Base-by-base conservation (phyloP, 225 moss, liverwort and hornwort genomes). In the Sphagnum tenellum region DNA sequence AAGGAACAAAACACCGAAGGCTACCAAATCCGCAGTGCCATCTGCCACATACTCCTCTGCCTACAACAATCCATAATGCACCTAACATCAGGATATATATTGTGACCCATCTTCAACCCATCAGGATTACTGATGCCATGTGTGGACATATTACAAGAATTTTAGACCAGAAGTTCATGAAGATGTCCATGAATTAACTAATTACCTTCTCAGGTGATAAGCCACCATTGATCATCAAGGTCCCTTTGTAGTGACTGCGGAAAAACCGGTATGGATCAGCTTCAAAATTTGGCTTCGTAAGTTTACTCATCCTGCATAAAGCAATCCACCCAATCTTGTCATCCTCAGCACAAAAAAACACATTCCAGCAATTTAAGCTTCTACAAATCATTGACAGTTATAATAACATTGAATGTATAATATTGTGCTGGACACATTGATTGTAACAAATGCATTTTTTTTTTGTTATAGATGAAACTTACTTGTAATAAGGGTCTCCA, bases 141-240 rank as follows among this genome's bases (percentile, higher is more conserved):
- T 29, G 29, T 29, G 29, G 29, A 29, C 29, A 29, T 8, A 49
- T 48, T 5, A 49, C 46, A 64, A 46, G 49, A 7, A 45, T 62
- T 10, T 7, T 44, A 5, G 64, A 47, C 5, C 8, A 3, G 7
- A 44, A 58, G 74, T 48, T 66, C 60, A 60, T 57, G 5, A 9
- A 58, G 54, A 7, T 2, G 49, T 12, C 4, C 8, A 48, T 4
- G 10, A 6, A 5, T 11, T 11, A 4, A 29, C 0, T 56, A 48
- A 5, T 45, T 12, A 64, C 78, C 73, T 74, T 67, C 48, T 78
- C 74, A 3, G 78, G 78, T 3, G 74, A 47, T 46, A 86, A 45
- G 8, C 74, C 81, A 49, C 85, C 85, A 29, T 86, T 86, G 57
- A 86, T 79, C 54, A 76, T 70, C 14, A 81, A 48, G 47, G 62